Percentiles rank a stretch among this genome's conserved stretches.
Evolutionary conservation across 2,329 filamentous ascomycete genomes (phyloP).

Genomic region (Exserohilum turcica): DNA sequence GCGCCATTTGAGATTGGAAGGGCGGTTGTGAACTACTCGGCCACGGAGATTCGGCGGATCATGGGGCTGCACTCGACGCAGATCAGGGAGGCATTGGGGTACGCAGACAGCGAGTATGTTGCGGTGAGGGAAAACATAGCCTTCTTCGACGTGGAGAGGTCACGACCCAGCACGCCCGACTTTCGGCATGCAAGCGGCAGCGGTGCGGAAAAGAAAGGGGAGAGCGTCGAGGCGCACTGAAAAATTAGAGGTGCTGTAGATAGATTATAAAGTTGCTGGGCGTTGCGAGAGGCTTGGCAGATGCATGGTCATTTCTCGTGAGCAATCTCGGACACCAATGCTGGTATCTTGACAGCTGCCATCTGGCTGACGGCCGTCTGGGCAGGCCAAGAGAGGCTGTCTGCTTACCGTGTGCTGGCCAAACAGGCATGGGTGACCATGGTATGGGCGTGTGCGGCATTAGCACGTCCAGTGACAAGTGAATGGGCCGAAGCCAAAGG

Average conservation of each 20-base stretch:
- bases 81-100: constrained; percentile 80
- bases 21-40: constrained; percentile 91
- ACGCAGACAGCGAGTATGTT: constrained; percentile 93
- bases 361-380: too few relatives aligned
- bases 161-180: constrained; percentile 46
- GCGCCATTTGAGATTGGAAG: constrained; percentile 75
- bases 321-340: too few relatives aligned
- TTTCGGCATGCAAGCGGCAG: constrained; percentile 17
- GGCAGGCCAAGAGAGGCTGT: too few relatives aligned
- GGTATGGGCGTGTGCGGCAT: too few relatives aligned
- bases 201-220: constrained; percentile 3
- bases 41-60: constrained; percentile 79
- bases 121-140: constrained; percentile 87
- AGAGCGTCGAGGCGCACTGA: constrained; percentile 13
- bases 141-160: constrained; percentile 60
- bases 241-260: neutral
- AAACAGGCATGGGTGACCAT: too few relatives aligned
- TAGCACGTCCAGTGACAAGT: too few relatives aligned
- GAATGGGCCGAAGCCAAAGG: too few relatives aligned
- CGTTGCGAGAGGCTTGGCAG: too few relatives aligned
- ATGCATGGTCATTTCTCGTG: too few relatives aligned
- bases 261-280: neutral
- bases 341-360: too few relatives aligned
- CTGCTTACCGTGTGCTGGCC: too few relatives aligned
- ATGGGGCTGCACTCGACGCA: constrained; percentile 82